Conservation (phyloP, 495 filamentous ascomycete genomes). For the Cercophora sp. region DNA sequence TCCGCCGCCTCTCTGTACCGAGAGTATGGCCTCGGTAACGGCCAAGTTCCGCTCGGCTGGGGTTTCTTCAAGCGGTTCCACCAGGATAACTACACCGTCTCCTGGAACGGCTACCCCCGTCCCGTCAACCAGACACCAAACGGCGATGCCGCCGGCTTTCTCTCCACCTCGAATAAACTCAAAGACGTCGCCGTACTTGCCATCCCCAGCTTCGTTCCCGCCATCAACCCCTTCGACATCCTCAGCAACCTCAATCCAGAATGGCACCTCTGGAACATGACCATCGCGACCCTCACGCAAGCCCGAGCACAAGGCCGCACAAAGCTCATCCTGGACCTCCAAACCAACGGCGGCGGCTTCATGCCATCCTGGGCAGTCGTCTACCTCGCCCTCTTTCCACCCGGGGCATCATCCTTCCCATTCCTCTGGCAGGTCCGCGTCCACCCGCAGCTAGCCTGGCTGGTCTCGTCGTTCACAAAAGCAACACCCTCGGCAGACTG, state of each 20-base stretch:
- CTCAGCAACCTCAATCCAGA: background rate
- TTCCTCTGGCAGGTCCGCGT: slow-evolving; percentile 12
- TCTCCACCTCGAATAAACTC: background rate
- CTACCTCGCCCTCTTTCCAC: slow-evolving; percentile 35
- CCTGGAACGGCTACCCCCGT: slow-evolving; percentile 11
- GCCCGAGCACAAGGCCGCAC: slow-evolving; percentile 12
- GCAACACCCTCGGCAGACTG: background rate
- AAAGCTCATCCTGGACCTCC: slow-evolving; percentile 51
- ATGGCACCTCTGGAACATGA: background rate
- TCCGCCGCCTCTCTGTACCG: slow-evolving; percentile 13
- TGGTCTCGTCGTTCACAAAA: background rate
- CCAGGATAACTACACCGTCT: background rate
- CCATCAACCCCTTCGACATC: background rate
- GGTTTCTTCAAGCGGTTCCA: background rate
- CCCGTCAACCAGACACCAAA: background rate
- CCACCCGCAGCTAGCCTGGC: slow-evolving; percentile 12
- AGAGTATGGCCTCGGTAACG: slow-evolving; percentile 5
- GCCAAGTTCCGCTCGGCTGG: background rate
- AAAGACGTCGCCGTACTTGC: slow-evolving; percentile 14
- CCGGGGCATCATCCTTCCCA: slow-evolving; percentile 4
- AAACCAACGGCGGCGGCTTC: slow-evolving; percentile 49
- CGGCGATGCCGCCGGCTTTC: slow-evolving; percentile 3
- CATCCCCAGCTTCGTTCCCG: slow-evolving; percentile 10
- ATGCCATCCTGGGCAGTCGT: slow-evolving; percentile 34
- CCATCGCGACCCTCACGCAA: slow-evolving; percentile 8